A percentile compares a stretch with the other conserved stretches of the same genome.
Conservation (phyloP, 768 basidiomycete genomes). For the Ramaria rubella region DNA sequence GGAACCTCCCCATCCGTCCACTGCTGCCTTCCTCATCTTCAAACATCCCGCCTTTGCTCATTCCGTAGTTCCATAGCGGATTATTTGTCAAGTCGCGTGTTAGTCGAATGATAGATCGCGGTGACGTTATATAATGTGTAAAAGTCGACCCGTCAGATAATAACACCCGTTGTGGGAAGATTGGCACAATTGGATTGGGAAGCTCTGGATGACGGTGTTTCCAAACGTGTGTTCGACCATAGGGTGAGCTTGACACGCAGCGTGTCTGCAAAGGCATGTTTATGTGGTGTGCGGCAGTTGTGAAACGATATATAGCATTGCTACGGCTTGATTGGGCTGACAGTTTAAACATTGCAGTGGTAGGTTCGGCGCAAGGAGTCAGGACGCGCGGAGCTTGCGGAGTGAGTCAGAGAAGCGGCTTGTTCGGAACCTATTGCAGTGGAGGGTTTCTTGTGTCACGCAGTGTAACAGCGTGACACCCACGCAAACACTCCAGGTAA, state of each 20-base stretch:
- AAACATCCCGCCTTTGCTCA: slow-evolving; percentile 44
- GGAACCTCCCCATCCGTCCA: slow-evolving; percentile 79
- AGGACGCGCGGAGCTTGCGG: too few species aligned
- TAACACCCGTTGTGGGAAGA: slow-evolving; percentile 79
- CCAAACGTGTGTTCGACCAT: slow-evolving; percentile 80
- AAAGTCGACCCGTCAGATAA: slow-evolving; percentile 87
- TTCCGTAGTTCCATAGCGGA: slow-evolving; percentile 74
- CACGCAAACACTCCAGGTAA: not conserved
- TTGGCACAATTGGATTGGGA: slow-evolving; percentile 79
- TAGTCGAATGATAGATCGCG: slow-evolving; percentile 65
- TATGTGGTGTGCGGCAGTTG: not conserved
- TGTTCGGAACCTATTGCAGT: too few species aligned
- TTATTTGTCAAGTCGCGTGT: slow-evolving; percentile 88
- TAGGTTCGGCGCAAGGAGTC: too few species aligned
- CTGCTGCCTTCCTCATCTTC: slow-evolving; percentile 67
- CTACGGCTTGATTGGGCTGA: not conserved
- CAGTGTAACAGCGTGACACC: not conserved
- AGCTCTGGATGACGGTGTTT: slow-evolving; percentile 59
- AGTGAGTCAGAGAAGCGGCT: too few species aligned
- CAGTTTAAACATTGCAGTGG: not conserved
- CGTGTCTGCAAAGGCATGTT: slow-evolving; percentile 24
- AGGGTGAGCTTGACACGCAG: slow-evolving; percentile 63
- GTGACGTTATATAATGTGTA: slow-evolving; percentile 84
- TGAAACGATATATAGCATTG: not conserved
- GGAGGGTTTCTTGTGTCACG: not conserved